Conservation (phyloP, 345 rosid genomes). For the Moringa oleifera region DNA sequence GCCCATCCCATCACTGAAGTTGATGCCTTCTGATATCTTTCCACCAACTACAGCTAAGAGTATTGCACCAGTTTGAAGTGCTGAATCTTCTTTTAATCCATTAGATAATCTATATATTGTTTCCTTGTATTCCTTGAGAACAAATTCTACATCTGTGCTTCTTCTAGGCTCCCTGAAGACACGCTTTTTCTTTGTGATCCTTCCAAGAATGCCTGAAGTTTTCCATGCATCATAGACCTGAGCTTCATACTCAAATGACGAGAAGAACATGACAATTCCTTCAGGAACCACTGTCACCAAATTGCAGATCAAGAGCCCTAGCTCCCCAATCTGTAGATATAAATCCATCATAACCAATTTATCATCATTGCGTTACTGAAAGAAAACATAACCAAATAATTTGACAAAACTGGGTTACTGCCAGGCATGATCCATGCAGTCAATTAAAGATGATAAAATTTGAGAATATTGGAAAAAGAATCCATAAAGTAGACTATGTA, state of each 20-base stretch:
- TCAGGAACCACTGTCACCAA: conserved; percentile 72
- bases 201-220: conserved; percentile 63
- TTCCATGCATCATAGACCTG: conserved; percentile 78
- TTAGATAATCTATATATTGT: conserved; percentile 35
- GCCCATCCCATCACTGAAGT: conserved; percentile 95
- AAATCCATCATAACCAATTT: conserved; percentile 1
- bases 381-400: not conserved
- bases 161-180: conserved; percentile 87
- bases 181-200: conserved; percentile 69
- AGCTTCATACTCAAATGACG: conserved; percentile 84
- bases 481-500: not conserved
- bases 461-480: not conserved
- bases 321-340: conserved; percentile 67
- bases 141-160: conserved; percentile 53
- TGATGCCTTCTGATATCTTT: conserved; percentile 97
- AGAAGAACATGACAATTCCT: conserved; percentile 90
- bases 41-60: conserved; percentile 94
- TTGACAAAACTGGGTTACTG: not conserved
- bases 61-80: conserved; percentile 59
- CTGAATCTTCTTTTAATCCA: conserved; percentile 20
- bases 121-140: conserved; percentile 81
- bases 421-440: not conserved
- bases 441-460: not conserved
- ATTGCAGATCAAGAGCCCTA: conserved; percentile 82
- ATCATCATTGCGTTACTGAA: not conserved